These are phyloP conservation scores for Podila epicladia DNA, from an alignment of 192 early-diverging fungal species.

Conservation along the genomic window DNA sequence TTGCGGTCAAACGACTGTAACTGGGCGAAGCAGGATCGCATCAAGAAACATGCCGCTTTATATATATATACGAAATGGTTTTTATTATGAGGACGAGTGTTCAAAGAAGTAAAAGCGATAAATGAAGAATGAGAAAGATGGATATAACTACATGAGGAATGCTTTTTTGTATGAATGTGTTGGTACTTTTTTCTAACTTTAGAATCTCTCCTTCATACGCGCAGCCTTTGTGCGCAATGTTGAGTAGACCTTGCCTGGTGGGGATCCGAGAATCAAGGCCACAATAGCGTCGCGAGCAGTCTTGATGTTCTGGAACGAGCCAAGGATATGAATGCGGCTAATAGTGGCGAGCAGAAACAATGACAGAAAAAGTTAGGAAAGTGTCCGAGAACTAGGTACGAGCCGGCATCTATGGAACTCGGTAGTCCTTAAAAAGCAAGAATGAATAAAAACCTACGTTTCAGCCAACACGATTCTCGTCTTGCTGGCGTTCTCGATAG, in stretches of 20 bases:
- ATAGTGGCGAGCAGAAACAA: not conserved
- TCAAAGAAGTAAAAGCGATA: not conserved
- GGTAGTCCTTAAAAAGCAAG: not conserved
- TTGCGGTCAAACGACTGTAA: no score
- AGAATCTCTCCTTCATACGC: conserved; percentile 97
- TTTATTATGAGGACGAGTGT: no score
- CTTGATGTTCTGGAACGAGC: conserved; percentile 96
- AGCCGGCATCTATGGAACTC: not conserved
- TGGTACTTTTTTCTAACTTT: conserved; percentile 12
- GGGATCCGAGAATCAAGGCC: conserved; percentile 90
- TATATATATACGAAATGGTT: no score
- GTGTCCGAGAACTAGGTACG: not conserved
- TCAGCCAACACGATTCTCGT: conserved; percentile 98
- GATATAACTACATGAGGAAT: conserved; percentile 4
- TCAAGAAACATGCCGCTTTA: no score
- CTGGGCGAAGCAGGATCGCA: no score
- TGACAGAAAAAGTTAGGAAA: not conserved
- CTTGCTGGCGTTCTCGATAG: conserved; percentile 97
- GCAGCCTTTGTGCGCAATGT: conserved; percentile 87
- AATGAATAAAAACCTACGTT: conserved; percentile 61
- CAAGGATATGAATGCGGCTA: conserved; percentile 94
- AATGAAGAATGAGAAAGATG: not conserved
- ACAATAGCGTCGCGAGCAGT: conserved; percentile 95
- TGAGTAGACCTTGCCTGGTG: conserved; percentile 97
- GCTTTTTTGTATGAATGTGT: not conserved